Evolutionary conservation across 306 rosid species (phyloP), one percentile per base, ranked within the genome.

Genomic region (Morella rubra): DNA sequence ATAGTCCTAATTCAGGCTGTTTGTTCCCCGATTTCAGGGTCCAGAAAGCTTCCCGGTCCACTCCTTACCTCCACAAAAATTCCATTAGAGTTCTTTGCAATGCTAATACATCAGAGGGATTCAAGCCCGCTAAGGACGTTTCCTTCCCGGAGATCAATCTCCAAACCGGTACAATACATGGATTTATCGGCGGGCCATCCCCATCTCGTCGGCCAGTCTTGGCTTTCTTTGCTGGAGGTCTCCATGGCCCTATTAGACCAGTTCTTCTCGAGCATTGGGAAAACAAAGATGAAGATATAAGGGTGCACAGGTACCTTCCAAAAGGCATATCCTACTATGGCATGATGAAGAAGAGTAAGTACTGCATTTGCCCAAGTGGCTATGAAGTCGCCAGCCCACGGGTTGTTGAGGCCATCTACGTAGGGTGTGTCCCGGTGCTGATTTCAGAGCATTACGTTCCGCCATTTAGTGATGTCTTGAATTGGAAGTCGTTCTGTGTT

Each of bases 321-420:
- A 87, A 87, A 76, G 90, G 91, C 1, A 82, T 87, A 6, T 86
- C 90, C 3, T 95, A 95, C 83, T 87, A 86, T 13, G 89, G 69
- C 37, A 90, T 90, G 97, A 52, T 95, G 80, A 85, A 90, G 59
- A 87, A 87, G 73, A 95, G 97, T 79, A 95, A 75, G 83, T 95
- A 72, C 59, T 92, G 99, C 54, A 84, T 95, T 1, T 95, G 99
- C 72, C 99, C 97, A 0, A 95, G 97, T 69, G 98, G 98, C 52
- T 89, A 90, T 12, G 97, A 95, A 72, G 97, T 95, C 8, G 97
- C 98, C 1, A 95, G 97, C 45, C 96, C 98, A 0, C 89, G 96
- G 60, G 78, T 94, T 14, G 96, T 90, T 3, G 98, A 94, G 84
- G 98, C 98, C 27, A 94, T 94, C 12, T 94, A 94, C 86, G 87